Base-by-base conservation (phyloP, 768 basidiomycete genomes). In the Lactarius sanguifluus region DNA sequence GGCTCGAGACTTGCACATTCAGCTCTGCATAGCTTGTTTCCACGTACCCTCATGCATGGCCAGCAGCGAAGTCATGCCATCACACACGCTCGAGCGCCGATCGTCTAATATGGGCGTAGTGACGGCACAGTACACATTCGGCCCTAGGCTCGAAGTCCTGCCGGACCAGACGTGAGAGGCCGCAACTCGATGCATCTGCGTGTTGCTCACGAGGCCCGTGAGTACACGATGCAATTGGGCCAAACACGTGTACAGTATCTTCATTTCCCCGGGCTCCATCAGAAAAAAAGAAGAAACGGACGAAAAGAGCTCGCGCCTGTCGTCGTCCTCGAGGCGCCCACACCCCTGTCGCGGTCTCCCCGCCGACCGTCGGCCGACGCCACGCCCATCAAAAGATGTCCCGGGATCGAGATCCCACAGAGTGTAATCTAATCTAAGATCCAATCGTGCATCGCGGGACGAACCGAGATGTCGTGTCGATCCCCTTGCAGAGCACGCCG, bases 251-350 rank as follows among this genome's bases (percentile, higher is more conserved):
- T 41, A 16, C 3, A 30, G 28, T 41, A 47, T 47, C 45, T 50
- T 52, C 50, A 52, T 52, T 25, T 52, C 50, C 13, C 40, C 23
- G 5, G 12, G 25, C 12, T 52, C 50, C 50, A 52, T 52, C 50
- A 52, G 50, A 52, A 52, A 52, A 52, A 52, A 25, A 52, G 13
- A 15, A 52, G 13, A 23, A 50, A 25, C 23, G 23, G 23, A 5
- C 13, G 50, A 52, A 15, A 23, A 25, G 4, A 52, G 36, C 36
- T 36, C 25, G n/a, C 50, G 47, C 47, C 23, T 25, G 23, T 25
- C 47, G 47, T 50, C 23, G 13, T 25, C 50, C 50, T 52, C 23
- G 50, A 52, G 50, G 50, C 50, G 50, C 50, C 50, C 47, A 50
- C 23, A 52, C 50, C 47, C 47, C 25, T 52, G 2, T 23, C 23